Base-by-base conservation (phyloP, 1,284 basidiomycete species). In the Ustilago tritici region DNA sequence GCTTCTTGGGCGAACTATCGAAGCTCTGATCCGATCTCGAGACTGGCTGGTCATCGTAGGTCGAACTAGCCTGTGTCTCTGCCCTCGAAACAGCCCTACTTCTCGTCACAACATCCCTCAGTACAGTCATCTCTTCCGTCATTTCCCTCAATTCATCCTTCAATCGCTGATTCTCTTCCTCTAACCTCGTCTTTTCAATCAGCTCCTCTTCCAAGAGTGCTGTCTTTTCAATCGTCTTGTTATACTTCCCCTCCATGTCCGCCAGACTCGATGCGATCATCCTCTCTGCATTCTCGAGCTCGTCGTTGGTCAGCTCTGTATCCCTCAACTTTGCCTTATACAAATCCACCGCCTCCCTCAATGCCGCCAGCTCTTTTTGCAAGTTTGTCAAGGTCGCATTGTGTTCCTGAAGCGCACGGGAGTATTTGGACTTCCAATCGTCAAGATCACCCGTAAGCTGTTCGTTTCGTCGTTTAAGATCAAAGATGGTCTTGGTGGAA, bases 181-280 rank as follows among this genome's bases (percentile, higher is more conserved):
- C 95, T 41, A 98, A 85, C 72, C 90, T 91, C 4, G 93, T 92
- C 87, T 95, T 96, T 86, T 93, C 92, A 50, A 98, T 88, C n/a
- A 99, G 88, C 85, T 99, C 97, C 80, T 98, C 94, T 86, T 99
- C 97, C 38, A 99, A 89, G 52, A 99, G 88, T 56, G 97, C 98
- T 87, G 98, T 98, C 88, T 98, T 94, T 87, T 99, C 97, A 57
- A 99, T 89, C 1, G 93, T 93, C 69, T 92, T 91, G 76, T 95
- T 92, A 88, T 98, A 98, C 85, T 92, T 94, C 74, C 90, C 89
- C 88, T 99, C 96, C 84, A 95, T 89, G 87, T 99, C 97, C 1
- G 92, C 92, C 66, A 98, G 88, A 78, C 93, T 95, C 38, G 94
- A 95, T 2, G 92, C 91, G 35, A 96, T 93, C 60, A 95, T 95